Base-by-base conservation (phyloP, 257 asterid genomes). In the Knoxia roxburghii region DNA sequence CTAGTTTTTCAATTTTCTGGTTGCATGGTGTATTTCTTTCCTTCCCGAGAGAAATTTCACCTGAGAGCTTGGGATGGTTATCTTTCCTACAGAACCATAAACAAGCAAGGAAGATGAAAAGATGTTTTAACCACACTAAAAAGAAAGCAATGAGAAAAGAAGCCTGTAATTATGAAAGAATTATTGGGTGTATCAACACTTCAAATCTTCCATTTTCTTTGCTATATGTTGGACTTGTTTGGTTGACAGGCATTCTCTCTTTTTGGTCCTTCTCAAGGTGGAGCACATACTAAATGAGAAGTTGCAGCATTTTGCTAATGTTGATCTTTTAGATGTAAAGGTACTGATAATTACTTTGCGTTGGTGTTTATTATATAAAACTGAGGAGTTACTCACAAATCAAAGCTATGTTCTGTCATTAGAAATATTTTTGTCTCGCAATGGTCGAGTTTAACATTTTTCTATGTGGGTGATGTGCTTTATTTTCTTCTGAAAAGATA, bases 261-360 rank as follows among this genome's bases (percentile, higher is more conserved):
- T 37, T 54, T 51, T 40, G 14, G 41, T 21, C 43, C 24, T 52
- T 65, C 39, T 30, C 63, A 74, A 94, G 99, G 96, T 90, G 71
- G 99, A 90, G 79, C 80, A 73, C 63, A 67, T 58, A 68, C 78
- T 94, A 76, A 83, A 76, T 84, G 97, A 85, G 72, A 86, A 76
- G 71, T 82, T 94, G 72, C 59, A 76, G 43, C 89, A 85, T 24
- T 87, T 77, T 61, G 89, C 95, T 46, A 83, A 75, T 78, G 85
- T 80, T 78, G 99, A 94, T 78, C 82, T 90, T 76, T 91, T 78
- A 67, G 93, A 94, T 72, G 94, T 94, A 70, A 94, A 94, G 96
- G 99, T 94, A 88, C 75, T 75, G 53, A 69, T 55, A 55, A 35
- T 58, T 62, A 32, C 30, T 67, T 64, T 65, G 23, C 32, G 33